These are phyloP conservation scores for Abelmoschus esculentus DNA, from an alignment of 345 rosid genomes.

Conservation along the genomic window DNA sequence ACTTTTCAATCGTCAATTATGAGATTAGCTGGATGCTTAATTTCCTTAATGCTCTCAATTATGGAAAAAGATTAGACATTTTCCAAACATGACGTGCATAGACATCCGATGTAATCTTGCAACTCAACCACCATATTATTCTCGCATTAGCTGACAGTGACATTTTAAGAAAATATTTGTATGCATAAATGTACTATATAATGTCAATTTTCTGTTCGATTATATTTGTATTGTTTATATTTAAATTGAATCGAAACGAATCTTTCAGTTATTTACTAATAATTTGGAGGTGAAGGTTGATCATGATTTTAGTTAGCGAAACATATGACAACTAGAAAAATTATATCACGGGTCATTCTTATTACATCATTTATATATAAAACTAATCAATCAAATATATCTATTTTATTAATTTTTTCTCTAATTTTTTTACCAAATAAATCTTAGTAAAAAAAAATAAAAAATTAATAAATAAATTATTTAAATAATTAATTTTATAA, in stretches of 20 bases:
- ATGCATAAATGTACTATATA: not conserved
- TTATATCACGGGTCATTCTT: no score
- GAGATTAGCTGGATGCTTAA: not conserved
- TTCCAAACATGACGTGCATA: not conserved
- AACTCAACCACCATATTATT: not conserved
- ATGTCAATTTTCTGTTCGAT: not conserved
- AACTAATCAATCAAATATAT: no score
- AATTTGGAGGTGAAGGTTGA: no score
- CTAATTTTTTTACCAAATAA: no score
- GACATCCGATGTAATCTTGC: not conserved
- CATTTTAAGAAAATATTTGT: not conserved
- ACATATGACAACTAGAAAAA: no score
- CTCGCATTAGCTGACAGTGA: not conserved
- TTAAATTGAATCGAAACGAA: not conserved
- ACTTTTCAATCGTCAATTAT: not conserved
- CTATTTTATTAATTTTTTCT: no score
- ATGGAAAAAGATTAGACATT: not conserved
- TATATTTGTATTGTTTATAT: not conserved
- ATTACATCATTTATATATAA: no score
- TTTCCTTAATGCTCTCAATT: not conserved
- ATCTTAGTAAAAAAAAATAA: no score
- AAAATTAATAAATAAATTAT: no score
- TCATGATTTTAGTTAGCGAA: no score
- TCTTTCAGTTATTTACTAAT: no score
- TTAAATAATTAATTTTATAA: no score